Conservation (phyloP, 257 asterid genomes). For the Ballota nigra region DNA sequence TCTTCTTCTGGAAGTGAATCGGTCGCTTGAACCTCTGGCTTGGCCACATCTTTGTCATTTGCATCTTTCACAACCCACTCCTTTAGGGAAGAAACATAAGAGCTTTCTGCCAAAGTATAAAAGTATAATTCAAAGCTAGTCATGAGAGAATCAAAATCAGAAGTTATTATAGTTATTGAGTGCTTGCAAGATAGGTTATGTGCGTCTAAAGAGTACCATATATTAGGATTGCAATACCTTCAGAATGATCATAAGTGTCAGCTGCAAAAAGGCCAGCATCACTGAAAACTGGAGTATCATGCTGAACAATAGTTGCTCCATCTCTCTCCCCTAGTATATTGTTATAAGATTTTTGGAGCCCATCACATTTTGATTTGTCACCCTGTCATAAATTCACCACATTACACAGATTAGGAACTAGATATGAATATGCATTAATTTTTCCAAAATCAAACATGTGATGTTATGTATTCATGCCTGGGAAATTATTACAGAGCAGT, state of each 20-base stretch:
- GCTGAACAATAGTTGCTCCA: conserved; percentile 32
- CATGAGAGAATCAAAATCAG: conserved; percentile 1
- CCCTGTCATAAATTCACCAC: conserved; percentile 35
- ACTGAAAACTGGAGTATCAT: conserved; percentile 30
- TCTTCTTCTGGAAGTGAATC: conserved; percentile 65
- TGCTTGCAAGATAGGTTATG: neutral
- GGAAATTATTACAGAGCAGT: conserved; percentile 1
- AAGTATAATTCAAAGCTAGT: conserved; percentile 9
- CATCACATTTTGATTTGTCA: conserved; percentile 32
- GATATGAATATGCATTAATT: conserved; percentile 3
- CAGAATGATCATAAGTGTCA: conserved; percentile 58
- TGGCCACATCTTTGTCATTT: conserved; percentile 27
- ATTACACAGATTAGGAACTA: conserved; percentile 24
- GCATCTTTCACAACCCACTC: conserved; percentile 33
- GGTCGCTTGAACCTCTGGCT: conserved; percentile 36
- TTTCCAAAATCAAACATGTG: neutral
- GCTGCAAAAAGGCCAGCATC: conserved; percentile 47
- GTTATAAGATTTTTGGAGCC: conserved; percentile 24
- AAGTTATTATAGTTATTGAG: conserved; percentile 4
- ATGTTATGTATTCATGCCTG: neutral
- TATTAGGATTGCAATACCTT: conserved; percentile 45
- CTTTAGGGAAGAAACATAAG: conserved; percentile 28
- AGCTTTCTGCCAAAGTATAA: conserved; percentile 39
- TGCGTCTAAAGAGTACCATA: neutral
- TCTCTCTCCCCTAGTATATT: conserved; percentile 35